A percentile compares a stretch with the other conserved stretches of the same genome.
These are phyloP conservation scores for Metschnikowia chrysomelidarum DNA, from an alignment of 805 yeast genomes.

Conservation along the genomic window DNA sequence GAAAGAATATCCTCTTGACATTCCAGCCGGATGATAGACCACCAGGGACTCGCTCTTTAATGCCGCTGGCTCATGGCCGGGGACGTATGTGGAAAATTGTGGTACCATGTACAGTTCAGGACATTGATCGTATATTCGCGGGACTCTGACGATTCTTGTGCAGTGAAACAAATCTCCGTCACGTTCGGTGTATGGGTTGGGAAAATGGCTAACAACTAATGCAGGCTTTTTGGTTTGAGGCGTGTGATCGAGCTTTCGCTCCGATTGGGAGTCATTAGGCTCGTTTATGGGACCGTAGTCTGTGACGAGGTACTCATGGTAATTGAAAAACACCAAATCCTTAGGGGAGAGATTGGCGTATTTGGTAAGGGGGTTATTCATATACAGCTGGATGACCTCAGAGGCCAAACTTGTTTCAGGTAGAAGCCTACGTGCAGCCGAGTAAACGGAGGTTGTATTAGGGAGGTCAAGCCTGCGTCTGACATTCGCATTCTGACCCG, in stretches of 20 bases:
- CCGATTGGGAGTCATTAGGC: conserved; percentile 3
- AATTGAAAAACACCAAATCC: conserved; percentile 51
- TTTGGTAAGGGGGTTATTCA: conserved; percentile 24
- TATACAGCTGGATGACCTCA: no score
- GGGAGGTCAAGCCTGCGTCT: no score
- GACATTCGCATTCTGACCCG: no score
- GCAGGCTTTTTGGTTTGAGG: conserved; percentile 17
- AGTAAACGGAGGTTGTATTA: no score
- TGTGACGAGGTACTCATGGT: conserved; percentile 54
- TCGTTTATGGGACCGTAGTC: background rate
- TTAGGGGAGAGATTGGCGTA: conserved; percentile 13
- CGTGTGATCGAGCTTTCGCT: conserved; percentile 16
- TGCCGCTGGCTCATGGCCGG: conserved; percentile 68
- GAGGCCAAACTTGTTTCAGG: no score
- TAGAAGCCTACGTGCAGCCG: no score
- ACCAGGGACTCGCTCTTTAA: conserved; percentile 19
- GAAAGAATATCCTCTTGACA: conserved; percentile 41
- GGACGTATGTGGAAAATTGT: conserved; percentile 51
- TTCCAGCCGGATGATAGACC: conserved; percentile 38
- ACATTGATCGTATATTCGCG: conserved; percentile 44
- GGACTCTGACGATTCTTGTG: conserved; percentile 65
- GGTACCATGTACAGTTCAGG: conserved; percentile 44
- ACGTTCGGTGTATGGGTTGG: conserved; percentile 47
- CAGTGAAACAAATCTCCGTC: conserved; percentile 26
- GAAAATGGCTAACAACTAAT: conserved; percentile 63